Percentiles rank a stretch among this genome's conserved stretches.
Conservation (phyloP, 352 stramenopile genomes). For the Albugo laibachii region DNA sequence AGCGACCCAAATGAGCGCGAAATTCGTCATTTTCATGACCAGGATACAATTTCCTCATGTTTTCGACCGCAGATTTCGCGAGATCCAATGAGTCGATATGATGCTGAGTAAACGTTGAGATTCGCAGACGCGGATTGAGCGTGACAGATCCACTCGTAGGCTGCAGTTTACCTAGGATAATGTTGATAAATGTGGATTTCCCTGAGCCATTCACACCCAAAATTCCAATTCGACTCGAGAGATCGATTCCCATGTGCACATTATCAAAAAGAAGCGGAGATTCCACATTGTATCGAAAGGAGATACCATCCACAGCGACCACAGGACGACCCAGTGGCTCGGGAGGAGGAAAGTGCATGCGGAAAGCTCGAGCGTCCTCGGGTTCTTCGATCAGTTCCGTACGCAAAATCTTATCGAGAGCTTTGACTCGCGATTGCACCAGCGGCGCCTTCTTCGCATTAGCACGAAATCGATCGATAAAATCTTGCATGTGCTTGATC, state of each 20-base stretch:
- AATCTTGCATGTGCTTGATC: slow-evolving; percentile 93
- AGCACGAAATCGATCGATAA: slow-evolving; percentile 90
- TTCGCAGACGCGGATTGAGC: slow-evolving; percentile 80
- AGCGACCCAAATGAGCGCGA: slow-evolving; percentile 87
- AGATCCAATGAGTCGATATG: slow-evolving; percentile 90
- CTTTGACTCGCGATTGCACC: slow-evolving; percentile 94
- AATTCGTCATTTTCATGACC: slow-evolving; percentile 77
- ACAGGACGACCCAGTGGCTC: slow-evolving; percentile 89
- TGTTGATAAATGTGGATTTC: slow-evolving; percentile 92
- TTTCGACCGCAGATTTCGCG: slow-evolving; percentile 73
- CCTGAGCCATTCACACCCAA: slow-evolving; percentile 84
- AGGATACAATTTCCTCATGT: slow-evolving; percentile 82
- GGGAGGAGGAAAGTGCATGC: slow-evolving; percentile 89
- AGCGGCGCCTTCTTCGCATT: slow-evolving; percentile 91
- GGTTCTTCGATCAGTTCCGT: slow-evolving; percentile 84
- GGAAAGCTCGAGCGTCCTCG: slow-evolving; percentile 85
- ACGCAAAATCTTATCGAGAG: slow-evolving; percentile 67
- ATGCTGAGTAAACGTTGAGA: slow-evolving; percentile 95
- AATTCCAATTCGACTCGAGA: slow-evolving; percentile 87
- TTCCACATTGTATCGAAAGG: slow-evolving; percentile 50
- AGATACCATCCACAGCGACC: slow-evolving; percentile 83
- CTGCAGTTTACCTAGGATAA: slow-evolving; percentile 89
- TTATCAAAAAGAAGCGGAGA: slow-evolving; percentile 51
- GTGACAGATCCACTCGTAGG: slow-evolving; percentile 73
- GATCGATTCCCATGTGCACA: slow-evolving; percentile 95